These are phyloP conservation scores for Fusarium tanahbumbuense DNA, from an alignment of 2,329 filamentous ascomycete genomes.

Conservation along the genomic window DNA sequence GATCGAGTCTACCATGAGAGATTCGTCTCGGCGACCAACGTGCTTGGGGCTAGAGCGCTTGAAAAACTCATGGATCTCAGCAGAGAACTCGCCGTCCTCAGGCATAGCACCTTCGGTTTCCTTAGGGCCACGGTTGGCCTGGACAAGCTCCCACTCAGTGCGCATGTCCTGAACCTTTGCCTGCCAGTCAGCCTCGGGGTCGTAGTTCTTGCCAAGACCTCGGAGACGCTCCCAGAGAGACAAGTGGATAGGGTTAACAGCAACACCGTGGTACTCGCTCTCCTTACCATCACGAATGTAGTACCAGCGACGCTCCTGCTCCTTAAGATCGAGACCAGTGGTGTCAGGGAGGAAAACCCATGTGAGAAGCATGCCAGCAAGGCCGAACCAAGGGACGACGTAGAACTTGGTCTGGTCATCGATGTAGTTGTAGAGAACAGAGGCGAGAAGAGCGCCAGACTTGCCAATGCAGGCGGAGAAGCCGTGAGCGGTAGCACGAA, in stretches of 20 bases:
- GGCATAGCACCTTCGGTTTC: constrained; percentile 59
- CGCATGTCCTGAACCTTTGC: constrained; percentile 87
- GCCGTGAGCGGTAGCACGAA: constrained; percentile 93
- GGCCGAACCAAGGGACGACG: constrained; percentile 95
- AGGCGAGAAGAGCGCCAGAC: constrained; percentile 85
- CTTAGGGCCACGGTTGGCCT: constrained; percentile 60
- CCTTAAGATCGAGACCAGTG: constrained; percentile 94
- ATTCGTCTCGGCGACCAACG: constrained; percentile 35
- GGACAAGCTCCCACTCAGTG: constrained; percentile 68
- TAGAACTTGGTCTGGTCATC: constrained; percentile 85
- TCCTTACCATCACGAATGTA: constrained; percentile 84
- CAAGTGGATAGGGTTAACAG: constrained; percentile 88
- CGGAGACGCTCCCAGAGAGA: constrained; percentile 87
- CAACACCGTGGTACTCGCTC: constrained; percentile 90
- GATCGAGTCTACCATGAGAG: constrained; percentile 40
- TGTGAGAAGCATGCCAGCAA: constrained; percentile 86
- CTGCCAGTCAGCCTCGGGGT: constrained; percentile 84
- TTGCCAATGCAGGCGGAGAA: constrained; percentile 95
- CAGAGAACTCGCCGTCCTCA: constrained; percentile 63
- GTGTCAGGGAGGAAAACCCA: constrained; percentile 93
- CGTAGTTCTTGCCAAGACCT: constrained; percentile 83
- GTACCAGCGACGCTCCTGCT: constrained; percentile 93
- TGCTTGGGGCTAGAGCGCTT: constrained; percentile 54
- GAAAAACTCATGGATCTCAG: constrained; percentile 68
- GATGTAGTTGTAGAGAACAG: constrained; percentile 96